These are phyloP conservation scores for Silene latifolia DNA, from an alignment of 148 eudicot species.

Conservation along the genomic window DNA sequence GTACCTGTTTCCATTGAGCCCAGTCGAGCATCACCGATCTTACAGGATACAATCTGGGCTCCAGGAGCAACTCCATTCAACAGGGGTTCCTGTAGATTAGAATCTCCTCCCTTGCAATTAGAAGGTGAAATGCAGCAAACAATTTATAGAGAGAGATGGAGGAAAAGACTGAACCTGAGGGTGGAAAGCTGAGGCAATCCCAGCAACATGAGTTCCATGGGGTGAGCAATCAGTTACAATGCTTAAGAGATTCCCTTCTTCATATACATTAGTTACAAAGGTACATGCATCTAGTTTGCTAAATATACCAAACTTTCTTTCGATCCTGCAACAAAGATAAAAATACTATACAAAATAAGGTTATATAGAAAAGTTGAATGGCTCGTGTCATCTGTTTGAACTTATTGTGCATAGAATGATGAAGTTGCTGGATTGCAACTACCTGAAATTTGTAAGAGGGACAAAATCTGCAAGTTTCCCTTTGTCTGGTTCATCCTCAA, in stretches of 20 bases:
- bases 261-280: slow-evolving; percentile 75
- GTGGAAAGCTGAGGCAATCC: slow-evolving; percentile 91
- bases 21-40: slow-evolving; percentile 91
- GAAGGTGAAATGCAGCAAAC: slow-evolving; percentile 3
- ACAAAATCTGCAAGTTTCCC: slow-evolving; percentile 85
- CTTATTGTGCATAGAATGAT: background rate
- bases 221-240: slow-evolving; percentile 95
- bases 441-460: slow-evolving; percentile 93
- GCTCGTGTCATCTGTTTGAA: background rate
- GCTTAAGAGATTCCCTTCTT: slow-evolving; percentile 87
- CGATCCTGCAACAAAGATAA: slow-evolving; percentile 50
- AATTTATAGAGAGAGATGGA: slow-evolving; percentile 1
- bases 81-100: slow-evolving; percentile 63
- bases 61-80: slow-evolving; percentile 99
- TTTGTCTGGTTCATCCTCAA: slow-evolving; percentile 73
- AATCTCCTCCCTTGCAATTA: background rate
- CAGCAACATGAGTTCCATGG: slow-evolving; percentile 99
- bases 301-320: slow-evolving; percentile 81
- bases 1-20: slow-evolving; percentile 99
- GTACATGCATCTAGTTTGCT: slow-evolving; percentile 95
- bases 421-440: slow-evolving; percentile 7
- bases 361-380: background rate
- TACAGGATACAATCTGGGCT: slow-evolving; percentile 93
- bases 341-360: slow-evolving; percentile 5
- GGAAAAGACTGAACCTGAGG: slow-evolving; percentile 53